A percentile compares a stretch with the other conserved stretches of the same genome.
phyloP scores from a whole-genome alignment of 192 early-diverging fungal genomes.

The Linderina pennispora region DNA sequence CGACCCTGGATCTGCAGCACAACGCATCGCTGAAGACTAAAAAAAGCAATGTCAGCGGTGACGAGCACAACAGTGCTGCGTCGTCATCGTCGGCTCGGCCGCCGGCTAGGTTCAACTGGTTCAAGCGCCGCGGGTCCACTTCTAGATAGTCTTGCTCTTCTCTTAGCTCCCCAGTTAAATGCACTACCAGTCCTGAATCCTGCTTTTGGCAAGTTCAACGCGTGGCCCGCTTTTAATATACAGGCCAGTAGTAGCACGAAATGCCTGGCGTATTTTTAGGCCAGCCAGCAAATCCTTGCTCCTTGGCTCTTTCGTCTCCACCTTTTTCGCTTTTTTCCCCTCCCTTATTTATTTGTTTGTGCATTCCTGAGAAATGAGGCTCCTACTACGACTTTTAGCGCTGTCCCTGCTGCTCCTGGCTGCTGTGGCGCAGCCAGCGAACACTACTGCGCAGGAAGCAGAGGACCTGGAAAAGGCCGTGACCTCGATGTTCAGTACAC shows the following conservation, averaged over 20 bases:
- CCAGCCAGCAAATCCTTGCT: too few relatives aligned
- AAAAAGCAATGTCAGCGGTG: constrained; percentile 32
- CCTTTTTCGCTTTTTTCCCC: too few relatives aligned
- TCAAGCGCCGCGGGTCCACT: constrained; percentile 47
- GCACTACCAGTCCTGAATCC: neutral
- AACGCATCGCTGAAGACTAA: constrained; percentile 18
- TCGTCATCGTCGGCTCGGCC: constrained; percentile 8
- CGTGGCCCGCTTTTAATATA: too few relatives aligned
- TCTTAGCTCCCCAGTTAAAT: neutral
- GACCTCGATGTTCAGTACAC: constrained; percentile 10
- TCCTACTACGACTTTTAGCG: neutral
- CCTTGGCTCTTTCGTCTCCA: too few relatives aligned
- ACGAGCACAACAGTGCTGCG: constrained; percentile 15
- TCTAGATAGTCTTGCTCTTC: constrained; percentile 11
- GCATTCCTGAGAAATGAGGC: too few relatives aligned
- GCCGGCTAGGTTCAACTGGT: constrained; percentile 45
- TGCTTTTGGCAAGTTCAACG: too few relatives aligned
- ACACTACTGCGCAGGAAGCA: too few relatives aligned
- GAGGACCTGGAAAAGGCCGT: neutral
- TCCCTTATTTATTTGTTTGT: too few relatives aligned
- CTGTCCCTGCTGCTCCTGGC: constrained; percentile 5
- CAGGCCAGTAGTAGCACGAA: too few relatives aligned
- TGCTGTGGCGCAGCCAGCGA: neutral
- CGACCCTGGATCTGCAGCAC: constrained; percentile 2
- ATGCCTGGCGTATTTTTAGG: too few relatives aligned